These are phyloP conservation scores for Cercospora zeina DNA, from an alignment of 2,329 filamentous ascomycete genomes.

Conservation along the genomic window DNA sequence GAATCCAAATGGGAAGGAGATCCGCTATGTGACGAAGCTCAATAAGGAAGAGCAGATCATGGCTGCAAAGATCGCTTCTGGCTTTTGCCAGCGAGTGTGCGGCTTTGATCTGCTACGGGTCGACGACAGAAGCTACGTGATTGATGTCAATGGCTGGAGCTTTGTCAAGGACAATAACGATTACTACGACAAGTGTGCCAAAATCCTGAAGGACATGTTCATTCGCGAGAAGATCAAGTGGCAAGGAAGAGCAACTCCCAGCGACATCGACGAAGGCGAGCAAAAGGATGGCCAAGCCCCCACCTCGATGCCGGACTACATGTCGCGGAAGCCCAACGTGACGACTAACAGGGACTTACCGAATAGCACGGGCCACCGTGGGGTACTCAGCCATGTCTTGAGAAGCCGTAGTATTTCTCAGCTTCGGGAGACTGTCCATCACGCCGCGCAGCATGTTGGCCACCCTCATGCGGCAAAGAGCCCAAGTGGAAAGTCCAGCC, in stretches of 20 bases:
- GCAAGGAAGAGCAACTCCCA: constrained; percentile 43
- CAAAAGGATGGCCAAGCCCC: constrained; percentile 18
- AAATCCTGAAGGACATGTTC: constrained; percentile 85
- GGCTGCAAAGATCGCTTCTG: constrained; percentile 83
- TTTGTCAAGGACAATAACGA: constrained; percentile 99
- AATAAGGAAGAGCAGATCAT: constrained; percentile 78
- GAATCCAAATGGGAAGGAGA: constrained; percentile 95
- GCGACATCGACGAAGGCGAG: constrained; percentile 32
- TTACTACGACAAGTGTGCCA: constrained; percentile 90
- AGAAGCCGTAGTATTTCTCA: constrained; percentile 66
- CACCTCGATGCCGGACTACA: constrained; percentile 24
- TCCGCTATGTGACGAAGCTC: constrained; percentile 88
- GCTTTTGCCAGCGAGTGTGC: constrained; percentile 92
- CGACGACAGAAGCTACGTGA: constrained; percentile 88
- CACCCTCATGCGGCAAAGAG: constrained; percentile 29
- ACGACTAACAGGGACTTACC: constrained; percentile 30
- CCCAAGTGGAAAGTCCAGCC: constrained; percentile 41
- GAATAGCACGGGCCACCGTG: constrained; percentile 40
- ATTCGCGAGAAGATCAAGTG: constrained; percentile 71
- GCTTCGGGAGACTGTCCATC: constrained; percentile 48
- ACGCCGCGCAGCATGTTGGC: constrained; percentile 34
- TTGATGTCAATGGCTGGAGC: constrained; percentile 99
- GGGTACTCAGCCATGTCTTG: constrained; percentile 59
- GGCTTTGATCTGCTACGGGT: constrained; percentile 92
- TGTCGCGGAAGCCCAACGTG: constrained; percentile 40